Evolutionary conservation across 1,139 yeast genomes (phyloP).

Genomic region (Spathaspora sp.): DNA sequence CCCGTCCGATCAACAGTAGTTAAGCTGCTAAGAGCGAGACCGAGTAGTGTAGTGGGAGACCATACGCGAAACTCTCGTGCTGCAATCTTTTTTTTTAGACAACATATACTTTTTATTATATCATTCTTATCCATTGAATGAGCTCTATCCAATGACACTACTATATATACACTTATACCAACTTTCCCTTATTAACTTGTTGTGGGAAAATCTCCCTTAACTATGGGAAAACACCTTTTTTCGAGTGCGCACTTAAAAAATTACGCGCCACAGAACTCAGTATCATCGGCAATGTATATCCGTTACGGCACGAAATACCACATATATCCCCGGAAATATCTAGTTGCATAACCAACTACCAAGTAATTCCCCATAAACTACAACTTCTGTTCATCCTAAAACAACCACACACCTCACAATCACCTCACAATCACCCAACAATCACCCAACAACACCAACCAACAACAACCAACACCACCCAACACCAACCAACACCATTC

Average conservation of each 20-base stretch:
- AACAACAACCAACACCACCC: too few species aligned
- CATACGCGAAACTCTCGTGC: slow-evolving; percentile 55
- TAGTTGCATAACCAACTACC: too few species aligned
- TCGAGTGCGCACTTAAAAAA: not conserved
- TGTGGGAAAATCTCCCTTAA: not conserved
- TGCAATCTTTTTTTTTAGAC: slow-evolving; percentile 32
- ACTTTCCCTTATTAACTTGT: not conserved
- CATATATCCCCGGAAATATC: too few species aligned
- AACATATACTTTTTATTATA: not conserved
- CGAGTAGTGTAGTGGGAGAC: slow-evolving; percentile 57
- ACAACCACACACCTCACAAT: too few species aligned
- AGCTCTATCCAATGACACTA: slow-evolving; percentile 1
- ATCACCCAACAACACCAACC: too few species aligned
- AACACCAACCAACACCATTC: too few species aligned
- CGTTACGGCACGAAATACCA: too few species aligned
- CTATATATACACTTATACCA: not conserved
- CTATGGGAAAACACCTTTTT: not conserved
- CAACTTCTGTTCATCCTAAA: too few species aligned
- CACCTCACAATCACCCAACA: too few species aligned
- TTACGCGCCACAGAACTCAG: too few species aligned
- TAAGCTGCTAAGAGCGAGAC: slow-evolving; percentile 54
- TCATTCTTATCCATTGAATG: not conserved
- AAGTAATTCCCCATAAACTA: too few species aligned
- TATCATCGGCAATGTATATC: too few species aligned
- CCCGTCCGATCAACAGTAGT: slow-evolving; percentile 52